These are phyloP conservation scores for Populus deltoides DNA, from an alignment of 345 rosid genomes.

Conservation along the genomic window DNA sequence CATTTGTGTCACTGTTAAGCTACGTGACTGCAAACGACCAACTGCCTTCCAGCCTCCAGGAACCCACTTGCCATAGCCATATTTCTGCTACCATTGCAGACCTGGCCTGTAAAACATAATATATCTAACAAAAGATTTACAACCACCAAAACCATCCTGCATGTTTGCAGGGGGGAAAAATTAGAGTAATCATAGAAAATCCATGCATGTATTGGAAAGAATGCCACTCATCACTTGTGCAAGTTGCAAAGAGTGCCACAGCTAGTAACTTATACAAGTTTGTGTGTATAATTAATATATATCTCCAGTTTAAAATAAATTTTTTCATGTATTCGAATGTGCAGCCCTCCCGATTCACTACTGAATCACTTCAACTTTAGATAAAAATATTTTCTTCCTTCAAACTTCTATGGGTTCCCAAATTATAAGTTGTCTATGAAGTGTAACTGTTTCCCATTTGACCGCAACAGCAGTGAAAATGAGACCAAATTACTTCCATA, in stretches of 20 bases:
- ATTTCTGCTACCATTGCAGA: conserved; percentile 78
- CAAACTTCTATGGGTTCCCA: not conserved
- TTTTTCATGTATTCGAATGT: not conserved
- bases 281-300: not conserved
- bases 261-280: not conserved
- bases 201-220: not conserved
- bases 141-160: not conserved
- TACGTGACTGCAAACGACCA: conserved; percentile 83
- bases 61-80: conserved; percentile 91
- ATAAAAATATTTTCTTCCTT: not conserved
- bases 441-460: not conserved
- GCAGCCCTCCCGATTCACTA: not conserved
- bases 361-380: not conserved
- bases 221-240: not conserved
- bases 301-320: not conserved
- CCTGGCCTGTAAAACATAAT: conserved; percentile 60
- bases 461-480: not conserved
- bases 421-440: not conserved
- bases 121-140: not conserved
- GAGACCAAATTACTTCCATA: not conserved
- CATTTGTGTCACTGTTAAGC: conserved; percentile 87
- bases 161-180: not conserved
- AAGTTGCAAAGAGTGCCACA: not conserved
- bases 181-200: not conserved
- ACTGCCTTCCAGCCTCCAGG: conserved; percentile 98